phyloP scores from a whole-genome alignment of 305 asterid genomes.

The Solanum hybrid region DNA sequence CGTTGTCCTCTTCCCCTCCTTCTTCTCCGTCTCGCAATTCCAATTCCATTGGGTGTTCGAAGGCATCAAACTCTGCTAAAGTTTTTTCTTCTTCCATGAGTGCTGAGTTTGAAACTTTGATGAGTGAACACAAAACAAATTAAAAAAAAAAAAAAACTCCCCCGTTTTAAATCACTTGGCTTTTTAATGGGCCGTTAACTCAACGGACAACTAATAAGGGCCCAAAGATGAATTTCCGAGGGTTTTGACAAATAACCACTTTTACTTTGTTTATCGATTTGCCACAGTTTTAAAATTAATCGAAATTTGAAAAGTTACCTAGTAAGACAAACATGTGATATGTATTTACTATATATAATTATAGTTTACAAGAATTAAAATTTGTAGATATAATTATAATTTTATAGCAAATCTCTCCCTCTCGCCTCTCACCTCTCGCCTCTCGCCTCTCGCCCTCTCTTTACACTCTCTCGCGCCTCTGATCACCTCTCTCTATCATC shows the following conservation, averaged over 20 bases:
- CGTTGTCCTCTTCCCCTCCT: constrained; percentile 9
- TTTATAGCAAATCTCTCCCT: not conserved
- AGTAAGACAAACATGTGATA: not conserved
- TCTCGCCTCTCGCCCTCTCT: not conserved
- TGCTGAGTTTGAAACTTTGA: not conserved
- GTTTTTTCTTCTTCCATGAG: not conserved
- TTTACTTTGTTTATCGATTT: not conserved
- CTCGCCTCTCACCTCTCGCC: not conserved
- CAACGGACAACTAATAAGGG: not conserved
- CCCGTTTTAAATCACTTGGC: not conserved
- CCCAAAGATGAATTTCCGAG: not conserved
- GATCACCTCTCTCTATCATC: not conserved
- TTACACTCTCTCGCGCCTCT: not conserved
- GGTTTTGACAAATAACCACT: not conserved
- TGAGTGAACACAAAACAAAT: too few species aligned
- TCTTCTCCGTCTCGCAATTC: constrained; percentile 21
- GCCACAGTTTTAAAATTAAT: not conserved
- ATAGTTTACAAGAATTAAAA: not conserved
- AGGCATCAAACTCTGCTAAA: constrained; percentile 14
- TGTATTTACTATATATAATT: too few species aligned
- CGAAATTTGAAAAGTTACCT: not conserved
- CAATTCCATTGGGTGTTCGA: constrained; percentile 34
- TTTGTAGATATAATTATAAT: too few species aligned
- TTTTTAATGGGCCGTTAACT: not conserved
- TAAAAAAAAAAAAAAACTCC: not conserved